Conservation (phyloP, 208 protist genomes). For the Sergeia podlipaevii region DNA sequence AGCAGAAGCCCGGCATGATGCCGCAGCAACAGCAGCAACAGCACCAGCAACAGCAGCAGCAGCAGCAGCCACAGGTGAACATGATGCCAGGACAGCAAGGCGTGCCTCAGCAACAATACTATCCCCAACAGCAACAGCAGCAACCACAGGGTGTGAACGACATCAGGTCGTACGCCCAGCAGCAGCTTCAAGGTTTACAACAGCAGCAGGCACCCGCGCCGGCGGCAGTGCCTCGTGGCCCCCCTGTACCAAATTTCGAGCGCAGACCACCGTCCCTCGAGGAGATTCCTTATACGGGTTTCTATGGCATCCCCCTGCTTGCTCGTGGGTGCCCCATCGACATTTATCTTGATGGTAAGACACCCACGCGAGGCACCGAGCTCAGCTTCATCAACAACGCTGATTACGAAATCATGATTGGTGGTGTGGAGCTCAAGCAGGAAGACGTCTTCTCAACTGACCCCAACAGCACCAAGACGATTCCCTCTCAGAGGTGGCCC, state of each 20-base stretch:
- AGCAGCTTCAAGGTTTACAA: constrained; percentile 25
- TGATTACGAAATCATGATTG: constrained; percentile 60
- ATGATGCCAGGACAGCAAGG: not conserved
- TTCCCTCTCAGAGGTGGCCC: constrained; percentile 82
- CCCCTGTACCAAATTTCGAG: constrained; percentile 61
- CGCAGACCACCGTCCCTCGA: constrained; percentile 67
- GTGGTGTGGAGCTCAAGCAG: constrained; percentile 81
- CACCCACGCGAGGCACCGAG: constrained; percentile 78
- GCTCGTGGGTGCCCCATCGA: constrained; percentile 78
- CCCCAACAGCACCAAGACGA: constrained; percentile 62
- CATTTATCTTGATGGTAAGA: constrained; percentile 82
- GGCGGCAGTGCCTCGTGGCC: constrained; percentile 12
- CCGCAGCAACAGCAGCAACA: constrained; percentile 17
- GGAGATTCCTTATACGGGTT: constrained; percentile 62
- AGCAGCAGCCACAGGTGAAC: constrained; percentile 8
- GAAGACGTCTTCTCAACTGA: constrained; percentile 76
- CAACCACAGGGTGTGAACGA: constrained; percentile 3
- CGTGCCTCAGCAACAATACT: constrained; percentile 12
- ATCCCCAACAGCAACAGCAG: constrained; percentile 14
- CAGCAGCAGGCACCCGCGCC: constrained; percentile 15
- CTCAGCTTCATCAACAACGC: constrained; percentile 80
- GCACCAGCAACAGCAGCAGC: constrained; percentile 15
- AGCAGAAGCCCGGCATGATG: not conserved
- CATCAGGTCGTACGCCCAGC: constrained; percentile 5
- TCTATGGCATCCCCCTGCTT: constrained; percentile 59